These are phyloP conservation scores for Umbellularia californica DNA, from an alignment of 164 flowering plant species.

Conservation along the genomic window DNA sequence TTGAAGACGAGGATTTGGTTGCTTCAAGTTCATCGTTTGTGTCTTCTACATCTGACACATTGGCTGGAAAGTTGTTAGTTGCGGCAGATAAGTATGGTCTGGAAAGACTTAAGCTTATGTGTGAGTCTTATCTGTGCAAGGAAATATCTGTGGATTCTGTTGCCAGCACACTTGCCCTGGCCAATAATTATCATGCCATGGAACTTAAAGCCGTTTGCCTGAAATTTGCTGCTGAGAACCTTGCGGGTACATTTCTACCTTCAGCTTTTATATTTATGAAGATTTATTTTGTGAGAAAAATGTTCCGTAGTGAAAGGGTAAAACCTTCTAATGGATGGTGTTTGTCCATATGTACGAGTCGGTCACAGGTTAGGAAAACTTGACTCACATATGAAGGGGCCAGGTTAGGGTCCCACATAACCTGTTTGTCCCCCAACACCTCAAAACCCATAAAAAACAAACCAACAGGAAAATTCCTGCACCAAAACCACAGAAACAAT, in stretches of 20 bases:
- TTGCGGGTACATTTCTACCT: constrained; percentile 46
- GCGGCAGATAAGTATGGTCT: constrained; percentile 73
- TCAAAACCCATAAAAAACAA: no score
- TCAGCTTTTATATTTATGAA: neutral
- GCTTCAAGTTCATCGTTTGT: constrained; percentile 45
- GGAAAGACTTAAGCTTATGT: constrained; percentile 59
- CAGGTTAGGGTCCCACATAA: no score
- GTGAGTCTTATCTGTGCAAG: constrained; percentile 70
- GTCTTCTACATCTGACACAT: constrained; percentile 49
- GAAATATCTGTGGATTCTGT: constrained; percentile 69
- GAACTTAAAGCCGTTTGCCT: constrained; percentile 70
- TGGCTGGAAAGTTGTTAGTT: constrained; percentile 67
- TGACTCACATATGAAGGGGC: no score
- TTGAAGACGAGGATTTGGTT: constrained; percentile 56
- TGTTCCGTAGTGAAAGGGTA: neutral
- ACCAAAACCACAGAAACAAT: no score
- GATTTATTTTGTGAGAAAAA: neutral
- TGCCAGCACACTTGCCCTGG: constrained; percentile 58
- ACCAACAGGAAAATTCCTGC: no score
- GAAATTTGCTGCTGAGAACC: constrained; percentile 81
- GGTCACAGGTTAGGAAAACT: no score
- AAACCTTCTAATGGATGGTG: no score
- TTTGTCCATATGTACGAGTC: no score
- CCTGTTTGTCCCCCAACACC: no score
- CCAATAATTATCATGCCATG: constrained; percentile 55